Percentiles rank a stretch among this genome's conserved stretches.
Conservation (phyloP, 352 stramenopile genomes). For the Phytophthora pseudosyringae region DNA sequence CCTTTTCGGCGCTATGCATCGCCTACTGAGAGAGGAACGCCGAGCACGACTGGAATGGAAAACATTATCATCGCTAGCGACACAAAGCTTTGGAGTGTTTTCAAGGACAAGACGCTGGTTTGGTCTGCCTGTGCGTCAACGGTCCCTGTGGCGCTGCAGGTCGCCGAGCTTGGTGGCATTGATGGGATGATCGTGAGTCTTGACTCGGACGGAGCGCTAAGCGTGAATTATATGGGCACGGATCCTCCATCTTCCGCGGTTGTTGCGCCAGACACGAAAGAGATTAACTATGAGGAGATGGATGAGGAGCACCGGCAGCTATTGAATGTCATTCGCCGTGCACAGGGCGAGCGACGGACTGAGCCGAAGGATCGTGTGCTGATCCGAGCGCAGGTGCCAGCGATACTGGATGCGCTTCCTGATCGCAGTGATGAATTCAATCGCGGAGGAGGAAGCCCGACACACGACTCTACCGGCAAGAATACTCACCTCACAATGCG, state of each 20-base stretch:
- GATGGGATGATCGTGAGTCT: slow-evolving; percentile 86
- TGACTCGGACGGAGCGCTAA: slow-evolving; percentile 72
- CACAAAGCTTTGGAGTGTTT: slow-evolving; percentile 79
- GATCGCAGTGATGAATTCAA: slow-evolving; percentile 56
- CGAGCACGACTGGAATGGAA: slow-evolving; percentile 38
- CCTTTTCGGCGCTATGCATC: slow-evolving; percentile 48
- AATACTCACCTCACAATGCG: slow-evolving; percentile 73
- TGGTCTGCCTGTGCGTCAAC: slow-evolving; percentile 74
- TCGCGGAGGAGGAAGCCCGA: slow-evolving; percentile 18
- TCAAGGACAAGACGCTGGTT: slow-evolving; percentile 76
- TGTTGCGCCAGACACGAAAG: slow-evolving; percentile 70
- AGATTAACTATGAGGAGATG: slow-evolving; percentile 93
- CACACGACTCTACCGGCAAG: slow-evolving; percentile 18
- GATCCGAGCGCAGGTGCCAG: slow-evolving; percentile 73
- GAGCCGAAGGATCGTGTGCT: slow-evolving; percentile 83
- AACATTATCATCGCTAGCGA: slow-evolving; percentile 84
- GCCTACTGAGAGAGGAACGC: slow-evolving; percentile 22
- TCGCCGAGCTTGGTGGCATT: slow-evolving; percentile 76
- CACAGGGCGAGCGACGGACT: slow-evolving; percentile 66
- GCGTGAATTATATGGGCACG: slow-evolving; percentile 90
- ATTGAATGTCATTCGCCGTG: slow-evolving; percentile 84
- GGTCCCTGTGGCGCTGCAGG: slow-evolving; percentile 68
- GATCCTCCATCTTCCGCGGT: slow-evolving; percentile 85
- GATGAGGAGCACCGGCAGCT: slow-evolving; percentile 90
- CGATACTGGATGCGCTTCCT: slow-evolving; percentile 61